Evolutionary conservation across 2,329 filamentous ascomycete genomes (phyloP), one percentile per base, ranked within the genome.

Genomic region (Pseudogymnoascus sp.): DNA sequence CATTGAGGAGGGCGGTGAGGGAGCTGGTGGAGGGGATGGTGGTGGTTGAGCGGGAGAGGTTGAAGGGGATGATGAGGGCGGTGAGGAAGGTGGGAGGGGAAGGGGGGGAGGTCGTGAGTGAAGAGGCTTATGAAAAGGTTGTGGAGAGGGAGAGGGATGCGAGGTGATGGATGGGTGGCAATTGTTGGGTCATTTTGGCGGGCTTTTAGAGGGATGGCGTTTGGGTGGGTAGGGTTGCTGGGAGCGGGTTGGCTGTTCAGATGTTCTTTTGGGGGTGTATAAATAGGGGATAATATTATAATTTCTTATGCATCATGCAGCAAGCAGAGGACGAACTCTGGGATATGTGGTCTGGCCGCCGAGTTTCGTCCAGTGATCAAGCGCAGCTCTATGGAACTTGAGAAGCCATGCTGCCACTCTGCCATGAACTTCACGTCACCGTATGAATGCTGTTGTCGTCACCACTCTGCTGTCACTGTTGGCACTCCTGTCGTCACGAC

Each of bases 51-150:
- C 84, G 83, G 68, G 89, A 90, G 72, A 83, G 90, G 68, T 77
- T 96, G 67, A 91, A 91, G 69, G 87, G 89, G 18, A 87, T 99
- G 81, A 84, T 83, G 77, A 82, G 93, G 67, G 92, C 92, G 7
- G 75, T 97, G 69, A 83, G 91, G 54, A 57, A 57, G 29, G 51
- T 57, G 3, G 26, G 8, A n/a, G 51, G 51, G 2, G 51, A 57
- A 21, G 4, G 4, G 26, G 29, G 51, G 5, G 16, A 34, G 11
- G 29, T 57, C 5, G 51, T 57, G 26, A 18, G 47, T 54, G 47
- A 54, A 26, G 47, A 54, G 47, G 47, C 47, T 0, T 54, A 54
- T 54, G 47, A 54, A n/a, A 54, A n/a, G 26, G 47, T 54, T 31
- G 47, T 54, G n/a, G 23, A 54, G 47, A 54, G 47, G 7, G 47